These are phyloP conservation scores for Clonostachys chloroleuca DNA, from an alignment of 2,329 filamentous ascomycete genomes.

Conservation along the genomic window DNA sequence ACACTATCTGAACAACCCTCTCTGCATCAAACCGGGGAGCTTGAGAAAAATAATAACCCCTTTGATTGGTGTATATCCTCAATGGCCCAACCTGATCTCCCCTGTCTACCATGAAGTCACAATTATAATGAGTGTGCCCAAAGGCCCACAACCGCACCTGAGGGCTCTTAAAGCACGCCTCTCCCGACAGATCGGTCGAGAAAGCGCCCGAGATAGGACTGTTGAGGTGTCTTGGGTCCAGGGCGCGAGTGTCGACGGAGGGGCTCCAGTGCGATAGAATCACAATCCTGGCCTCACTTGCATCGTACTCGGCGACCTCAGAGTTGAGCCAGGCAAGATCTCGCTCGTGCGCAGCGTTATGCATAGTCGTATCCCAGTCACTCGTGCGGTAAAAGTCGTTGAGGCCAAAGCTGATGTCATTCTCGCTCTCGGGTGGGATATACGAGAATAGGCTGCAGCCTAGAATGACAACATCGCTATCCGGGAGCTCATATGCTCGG, in stretches of 20 bases:
- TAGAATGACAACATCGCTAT: slow-evolving; percentile 18
- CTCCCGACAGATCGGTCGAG: slow-evolving; percentile 26
- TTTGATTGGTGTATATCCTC: slow-evolving; percentile 31
- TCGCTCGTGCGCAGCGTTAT: slow-evolving; percentile 26
- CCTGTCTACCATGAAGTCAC: slow-evolving; percentile 24
- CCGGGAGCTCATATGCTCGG: slow-evolving; percentile 15
- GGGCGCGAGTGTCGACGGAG: slow-evolving; percentile 19
- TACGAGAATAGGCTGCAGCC: slow-evolving; percentile 41
- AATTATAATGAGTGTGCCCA: slow-evolving; percentile 44
- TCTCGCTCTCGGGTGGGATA: slow-evolving; percentile 27
- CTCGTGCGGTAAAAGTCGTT: slow-evolving; percentile 48
- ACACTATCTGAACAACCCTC: too few relatives aligned
- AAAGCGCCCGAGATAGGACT: slow-evolving; percentile 25
- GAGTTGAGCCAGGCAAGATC: slow-evolving; percentile 39
- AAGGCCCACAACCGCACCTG: slow-evolving; percentile 39
- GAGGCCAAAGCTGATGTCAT: slow-evolving; percentile 32
- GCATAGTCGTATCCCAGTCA: slow-evolving; percentile 28
- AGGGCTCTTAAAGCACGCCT: slow-evolving; percentile 24
- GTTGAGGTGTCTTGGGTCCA: slow-evolving; percentile 22
- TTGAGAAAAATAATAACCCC: slow-evolving; percentile 32
- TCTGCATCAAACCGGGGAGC: slow-evolving; percentile 4
- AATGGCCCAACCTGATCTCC: slow-evolving; percentile 9
- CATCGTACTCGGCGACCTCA: slow-evolving; percentile 17
- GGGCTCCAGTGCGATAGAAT: slow-evolving; percentile 39
- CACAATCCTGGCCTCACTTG: slow-evolving; percentile 15